A percentile compares a stretch with the other conserved stretches of the same genome.
phyloP scores from a whole-genome alignment of 2,329 filamentous ascomycete species.

The Trichoderma hamatum region DNA sequence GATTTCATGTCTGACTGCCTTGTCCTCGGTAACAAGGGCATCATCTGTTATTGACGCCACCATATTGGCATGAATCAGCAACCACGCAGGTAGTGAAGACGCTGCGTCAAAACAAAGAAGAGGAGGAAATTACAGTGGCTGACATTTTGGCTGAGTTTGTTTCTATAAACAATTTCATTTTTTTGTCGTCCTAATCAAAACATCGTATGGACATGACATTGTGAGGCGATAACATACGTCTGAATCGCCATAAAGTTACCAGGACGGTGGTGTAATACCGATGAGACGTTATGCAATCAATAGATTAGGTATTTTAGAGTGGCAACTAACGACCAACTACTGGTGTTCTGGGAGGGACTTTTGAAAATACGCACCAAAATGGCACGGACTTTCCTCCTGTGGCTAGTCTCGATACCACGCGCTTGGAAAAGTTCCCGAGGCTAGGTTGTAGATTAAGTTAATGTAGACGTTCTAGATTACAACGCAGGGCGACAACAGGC shows the following conservation, averaged over 20 bases:
- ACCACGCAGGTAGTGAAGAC: not conserved
- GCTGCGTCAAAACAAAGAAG: not conserved
- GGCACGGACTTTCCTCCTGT: conserved; percentile 11
- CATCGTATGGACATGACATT: not conserved
- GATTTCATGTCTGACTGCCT: not conserved
- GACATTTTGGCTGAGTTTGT: not conserved
- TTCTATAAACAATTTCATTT: conserved; percentile 10
- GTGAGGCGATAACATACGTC: not conserved
- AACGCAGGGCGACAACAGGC: not conserved
- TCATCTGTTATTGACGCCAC: conserved; percentile 1
- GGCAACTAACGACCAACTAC: not conserved
- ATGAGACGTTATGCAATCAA: conserved; percentile 17
- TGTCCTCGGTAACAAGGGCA: not conserved
- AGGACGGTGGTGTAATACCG: conserved; percentile 20
- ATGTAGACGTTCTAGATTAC: conserved; percentile 13
- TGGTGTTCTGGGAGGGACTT: conserved; percentile 6
- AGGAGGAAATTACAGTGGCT: not conserved
- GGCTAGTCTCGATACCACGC: not conserved
- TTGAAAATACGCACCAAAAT: conserved; percentile 16
- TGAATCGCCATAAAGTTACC: not conserved
- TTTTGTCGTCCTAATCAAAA: not conserved
- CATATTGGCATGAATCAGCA: conserved; percentile 5
- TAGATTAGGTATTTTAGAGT: conserved; percentile 9
- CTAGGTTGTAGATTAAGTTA: conserved; percentile 18
- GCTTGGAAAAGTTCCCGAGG: conserved; percentile 4